A percentile compares a stretch with the other conserved stretches of the same genome.
Conservation (phyloP, 257 asterid species). For the Haberlea rhodopensis region DNA sequence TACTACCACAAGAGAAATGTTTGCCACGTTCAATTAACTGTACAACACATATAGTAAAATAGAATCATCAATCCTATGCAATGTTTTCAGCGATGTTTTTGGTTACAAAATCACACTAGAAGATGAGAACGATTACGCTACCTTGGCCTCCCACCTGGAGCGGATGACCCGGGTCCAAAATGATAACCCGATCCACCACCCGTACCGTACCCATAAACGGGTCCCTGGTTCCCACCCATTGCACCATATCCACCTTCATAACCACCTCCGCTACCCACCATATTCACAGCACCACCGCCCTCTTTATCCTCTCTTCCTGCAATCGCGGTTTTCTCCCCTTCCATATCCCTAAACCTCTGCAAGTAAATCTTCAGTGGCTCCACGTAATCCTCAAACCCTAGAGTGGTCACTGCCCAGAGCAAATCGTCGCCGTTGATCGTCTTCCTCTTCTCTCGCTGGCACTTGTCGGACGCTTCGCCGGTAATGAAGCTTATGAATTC, state of each 20-base stretch:
- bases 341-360: conserved; percentile 42
- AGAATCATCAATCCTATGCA: too few relatives aligned
- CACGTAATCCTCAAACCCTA: conserved; percentile 39
- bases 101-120: too few relatives aligned
- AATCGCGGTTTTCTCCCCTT: conserved; percentile 40
- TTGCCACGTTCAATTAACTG: too few relatives aligned
- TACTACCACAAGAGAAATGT: too few relatives aligned
- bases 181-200: neutral
- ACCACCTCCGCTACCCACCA: conserved; percentile 4
- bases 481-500: conserved; percentile 24
- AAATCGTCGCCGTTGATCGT: conserved; percentile 42
- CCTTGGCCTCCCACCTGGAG: neutral
- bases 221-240: neutral
- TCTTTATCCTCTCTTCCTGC: conserved; percentile 33
- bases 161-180: neutral
- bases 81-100: too few relatives aligned
- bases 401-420: conserved; percentile 38
- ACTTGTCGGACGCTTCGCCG: conserved; percentile 25
- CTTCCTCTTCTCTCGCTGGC: conserved; percentile 26
- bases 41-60: too few relatives aligned
- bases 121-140: neutral
- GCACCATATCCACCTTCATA: conserved; percentile 19
- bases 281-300: too few relatives aligned
- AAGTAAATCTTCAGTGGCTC: conserved; percentile 37
- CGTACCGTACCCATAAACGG: neutral